Base-by-base conservation (phyloP, 2,329 filamentous ascomycete species). In the Rhynchosporium agropyri region DNA sequence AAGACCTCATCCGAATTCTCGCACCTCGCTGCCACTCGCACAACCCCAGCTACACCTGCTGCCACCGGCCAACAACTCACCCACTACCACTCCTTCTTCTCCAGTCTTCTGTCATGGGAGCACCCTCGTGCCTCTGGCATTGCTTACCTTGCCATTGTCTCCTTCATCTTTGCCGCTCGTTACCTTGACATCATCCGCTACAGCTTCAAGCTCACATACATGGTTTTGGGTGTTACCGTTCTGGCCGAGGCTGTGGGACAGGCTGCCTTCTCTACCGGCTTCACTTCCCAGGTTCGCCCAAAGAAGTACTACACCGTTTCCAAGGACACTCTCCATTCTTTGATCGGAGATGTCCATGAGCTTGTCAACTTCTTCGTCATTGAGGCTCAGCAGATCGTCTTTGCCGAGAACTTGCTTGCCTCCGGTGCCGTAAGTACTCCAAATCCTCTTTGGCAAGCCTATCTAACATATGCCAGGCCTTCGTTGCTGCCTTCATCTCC, bases 281-380 rank as follows among this genome's bases (percentile, higher is more conserved):
- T 90, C 53, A 80, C 85, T 63, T 85, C 85, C 58, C 87, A 89
- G 76, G 75, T 90, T 71, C 84, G 87, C 69, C 87, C 87, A 60
- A 84, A 81, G 74, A 82, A 83, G 74, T 90, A 90, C 78, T 88
- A 87, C 76, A 88, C 85, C 4, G 76, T 90, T 48, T 82, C 87
- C 9, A 82, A 83, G 68, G 83, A 87, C 69, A 85, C 84, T 6
- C 76, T 89, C 45, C 84, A 89, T 70, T 75, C 77, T 62, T 69
- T 87, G 67, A 83, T 88, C 69, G 84, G 84, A 62, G 87, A 89
- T 68, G 78, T 86, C 46, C 84, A 89, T 72, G 87, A 89, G 76
- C 81, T 90, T 64, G 76, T 87, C 77, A 90, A 90, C 81, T 90
- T 90, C 76, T 86, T 89, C 70, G 80, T 89, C 65, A 88, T 90